Conservation (phyloP, 495 filamentous ascomycete species). For the Talaromyces borbonicus region DNA sequence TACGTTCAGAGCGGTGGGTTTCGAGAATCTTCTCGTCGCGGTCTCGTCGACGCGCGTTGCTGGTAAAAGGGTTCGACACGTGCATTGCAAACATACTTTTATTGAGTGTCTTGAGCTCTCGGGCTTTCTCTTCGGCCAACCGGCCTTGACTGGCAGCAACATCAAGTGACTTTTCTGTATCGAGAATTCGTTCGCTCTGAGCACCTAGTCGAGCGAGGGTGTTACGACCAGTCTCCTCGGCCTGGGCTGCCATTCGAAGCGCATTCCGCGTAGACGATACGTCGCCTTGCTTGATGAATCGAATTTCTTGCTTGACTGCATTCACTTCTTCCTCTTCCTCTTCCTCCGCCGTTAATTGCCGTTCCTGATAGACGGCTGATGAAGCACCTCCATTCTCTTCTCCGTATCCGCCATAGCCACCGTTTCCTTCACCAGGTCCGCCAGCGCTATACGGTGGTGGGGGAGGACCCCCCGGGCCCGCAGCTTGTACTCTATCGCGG, state of each 20-base stretch:
- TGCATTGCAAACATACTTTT: slow-evolving; percentile 77
- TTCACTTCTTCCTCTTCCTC: slow-evolving; percentile 60
- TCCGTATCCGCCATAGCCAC: slow-evolving; percentile 38
- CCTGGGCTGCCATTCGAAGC: slow-evolving; percentile 52
- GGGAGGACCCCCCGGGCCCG: slow-evolving; percentile 27
- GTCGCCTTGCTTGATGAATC: slow-evolving; percentile 65
- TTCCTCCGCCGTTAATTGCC: slow-evolving; percentile 67
- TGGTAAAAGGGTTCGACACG: slow-evolving; percentile 64
- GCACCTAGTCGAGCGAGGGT: slow-evolving; percentile 61
- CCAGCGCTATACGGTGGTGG: slow-evolving; percentile 26
- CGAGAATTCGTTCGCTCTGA: slow-evolving; percentile 69
- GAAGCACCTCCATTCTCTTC: slow-evolving; percentile 29
- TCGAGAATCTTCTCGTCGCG: slow-evolving; percentile 53
- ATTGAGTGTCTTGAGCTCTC: slow-evolving; percentile 67
- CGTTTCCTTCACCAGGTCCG: slow-evolving; percentile 27
- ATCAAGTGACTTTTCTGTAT: slow-evolving; percentile 67
- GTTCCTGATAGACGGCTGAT: slow-evolving; percentile 53
- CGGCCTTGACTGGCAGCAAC: slow-evolving; percentile 55
- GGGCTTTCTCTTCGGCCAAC: slow-evolving; percentile 63
- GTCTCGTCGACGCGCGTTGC: slow-evolving; percentile 42
- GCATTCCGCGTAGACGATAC: slow-evolving; percentile 62
- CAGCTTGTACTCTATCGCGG: slow-evolving; percentile 41
- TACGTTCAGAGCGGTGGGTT: slow-evolving; percentile 56
- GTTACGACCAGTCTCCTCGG: slow-evolving; percentile 59
- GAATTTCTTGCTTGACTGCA: slow-evolving; percentile 63